These are phyloP conservation scores for Angomonas ambiguus DNA, from an alignment of 208 protist species.

Conservation along the genomic window DNA sequence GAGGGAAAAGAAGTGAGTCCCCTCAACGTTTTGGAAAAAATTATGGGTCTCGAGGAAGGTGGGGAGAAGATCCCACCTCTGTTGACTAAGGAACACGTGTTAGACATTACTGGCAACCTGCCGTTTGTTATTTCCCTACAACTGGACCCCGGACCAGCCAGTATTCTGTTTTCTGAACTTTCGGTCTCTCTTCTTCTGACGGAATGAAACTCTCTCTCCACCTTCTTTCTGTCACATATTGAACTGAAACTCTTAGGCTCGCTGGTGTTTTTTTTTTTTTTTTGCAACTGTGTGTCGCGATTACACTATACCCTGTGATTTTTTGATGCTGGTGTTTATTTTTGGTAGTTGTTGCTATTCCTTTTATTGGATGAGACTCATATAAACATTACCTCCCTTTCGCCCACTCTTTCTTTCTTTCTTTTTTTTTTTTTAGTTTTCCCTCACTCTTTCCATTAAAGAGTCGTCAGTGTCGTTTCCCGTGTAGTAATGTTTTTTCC, in stretches of 20 bases:
- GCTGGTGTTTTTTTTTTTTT: slow-evolving; percentile 11
- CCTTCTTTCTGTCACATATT: background rate
- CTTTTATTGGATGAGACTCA: background rate
- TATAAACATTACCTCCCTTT: background rate
- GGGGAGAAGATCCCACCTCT: background rate
- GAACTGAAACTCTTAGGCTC: too few relatives aligned
- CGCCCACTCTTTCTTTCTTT: slow-evolving; percentile 4
- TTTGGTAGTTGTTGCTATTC: slow-evolving; percentile 14
- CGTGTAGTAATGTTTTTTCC: slow-evolving; percentile 6
- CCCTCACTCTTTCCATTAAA: background rate
- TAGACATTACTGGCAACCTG: slow-evolving; percentile 83
- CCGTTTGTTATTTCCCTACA: slow-evolving; percentile 83
- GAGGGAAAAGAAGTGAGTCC: slow-evolving; percentile 15
- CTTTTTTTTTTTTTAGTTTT: background rate
- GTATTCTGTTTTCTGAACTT: slow-evolving; percentile 70
- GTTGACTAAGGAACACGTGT: slow-evolving; percentile 33
- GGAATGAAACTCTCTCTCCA: background rate
- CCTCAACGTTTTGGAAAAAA: slow-evolving; percentile 31
- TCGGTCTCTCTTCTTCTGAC: slow-evolving; percentile 51
- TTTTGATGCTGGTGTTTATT: background rate
- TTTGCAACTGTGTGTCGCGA: slow-evolving; percentile 6
- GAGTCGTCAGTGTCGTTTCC: too few relatives aligned
- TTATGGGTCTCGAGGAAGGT: slow-evolving; percentile 16
- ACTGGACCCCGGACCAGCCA: slow-evolving; percentile 66
- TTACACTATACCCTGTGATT: too few relatives aligned